A percentile compares a stretch with the other conserved stretches of the same genome.
Evolutionary conservation across 805 yeast species (phyloP).

Genomic region (Metschnikowia rubicola): DNA sequence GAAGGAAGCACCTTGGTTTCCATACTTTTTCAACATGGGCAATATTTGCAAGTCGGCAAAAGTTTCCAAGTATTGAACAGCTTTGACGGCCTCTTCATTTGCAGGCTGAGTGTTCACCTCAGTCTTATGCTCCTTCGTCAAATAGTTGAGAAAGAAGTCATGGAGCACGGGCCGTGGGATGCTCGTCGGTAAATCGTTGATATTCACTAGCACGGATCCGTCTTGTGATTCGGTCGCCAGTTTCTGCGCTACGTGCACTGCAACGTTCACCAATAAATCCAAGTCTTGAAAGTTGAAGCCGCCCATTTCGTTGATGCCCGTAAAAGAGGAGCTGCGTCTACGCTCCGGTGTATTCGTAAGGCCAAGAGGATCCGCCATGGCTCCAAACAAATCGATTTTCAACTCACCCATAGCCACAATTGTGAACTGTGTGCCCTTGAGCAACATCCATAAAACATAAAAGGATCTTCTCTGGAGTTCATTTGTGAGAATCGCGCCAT

Average conservation of each 20-base stretch:
- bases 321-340: conserved; percentile 35
- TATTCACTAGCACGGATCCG: conserved; percentile 21
- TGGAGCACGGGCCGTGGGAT: conserved; percentile 35
- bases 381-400: conserved; percentile 24
- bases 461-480: conserved; percentile 35
- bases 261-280: conserved; percentile 30
- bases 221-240: conserved; percentile 9
- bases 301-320: conserved; percentile 38
- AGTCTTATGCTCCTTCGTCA: conserved; percentile 19
- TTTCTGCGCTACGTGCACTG: conserved; percentile 26
- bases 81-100: conserved; percentile 6
- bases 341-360: conserved; percentile 16
- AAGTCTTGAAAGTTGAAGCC: conserved; percentile 40
- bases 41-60: conserved; percentile 19
- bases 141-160: conserved; percentile 34
- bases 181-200: conserved; percentile 32
- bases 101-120: conserved; percentile 9
- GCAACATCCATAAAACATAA: conserved; percentile 32
- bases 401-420: conserved; percentile 38
- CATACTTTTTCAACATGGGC: conserved; percentile 38
- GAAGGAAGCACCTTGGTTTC: conserved; percentile 22
- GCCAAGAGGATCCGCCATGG: conserved; percentile 14
- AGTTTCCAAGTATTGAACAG: no score
- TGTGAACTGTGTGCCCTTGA: conserved; percentile 16
- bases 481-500: conserved; percentile 40